A percentile compares a stretch with the other conserved stretches of the same genome.
These are phyloP conservation scores for Fusarium albosuccineum DNA, from an alignment of 2,329 filamentous ascomycete genomes.

Conservation along the genomic window DNA sequence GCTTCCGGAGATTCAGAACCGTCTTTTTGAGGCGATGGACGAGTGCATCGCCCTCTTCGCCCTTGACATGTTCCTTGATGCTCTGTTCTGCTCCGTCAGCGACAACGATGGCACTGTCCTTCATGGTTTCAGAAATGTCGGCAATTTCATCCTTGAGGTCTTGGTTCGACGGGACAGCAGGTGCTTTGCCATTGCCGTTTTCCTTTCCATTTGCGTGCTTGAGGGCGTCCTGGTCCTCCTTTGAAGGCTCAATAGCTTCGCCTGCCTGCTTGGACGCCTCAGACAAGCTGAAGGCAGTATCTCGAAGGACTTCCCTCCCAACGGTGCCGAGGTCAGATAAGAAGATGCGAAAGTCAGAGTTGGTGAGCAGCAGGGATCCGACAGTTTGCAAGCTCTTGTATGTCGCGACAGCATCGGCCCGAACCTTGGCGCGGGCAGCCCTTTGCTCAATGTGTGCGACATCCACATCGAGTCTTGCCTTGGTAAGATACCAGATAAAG, in stretches of 20 bases:
- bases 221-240: conserved; percentile 68
- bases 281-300: conserved; percentile 85
- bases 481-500: conserved; percentile 86
- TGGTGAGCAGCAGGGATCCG: conserved; percentile 86
- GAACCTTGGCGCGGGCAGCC: conserved; percentile 48
- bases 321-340: conserved; percentile 83
- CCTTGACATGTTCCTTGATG: conserved; percentile 77
- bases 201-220: conserved; percentile 52
- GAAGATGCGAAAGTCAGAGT: conserved; percentile 90
- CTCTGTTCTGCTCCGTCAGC: conserved; percentile 75
- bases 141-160: conserved; percentile 72
- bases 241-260: conserved; percentile 77
- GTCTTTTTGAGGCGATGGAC: conserved; percentile 81
- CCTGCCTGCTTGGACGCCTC: conserved; percentile 80
- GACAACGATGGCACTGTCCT: conserved; percentile 66
- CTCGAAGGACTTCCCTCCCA: conserved; percentile 85
- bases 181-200: conserved; percentile 44
- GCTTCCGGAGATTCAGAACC: conserved; percentile 78
- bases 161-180: conserved; percentile 65
- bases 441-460: conserved; percentile 47
- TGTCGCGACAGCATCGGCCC: conserved; percentile 56
- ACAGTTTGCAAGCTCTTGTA: conserved; percentile 88
- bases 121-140: conserved; percentile 66
- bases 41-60: conserved; percentile 79
- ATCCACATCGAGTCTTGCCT: conserved; percentile 70